phyloP scores from a whole-genome alignment of 2,329 filamentous ascomycete genomes.

The Neopestalotiopsis rosae region DNA sequence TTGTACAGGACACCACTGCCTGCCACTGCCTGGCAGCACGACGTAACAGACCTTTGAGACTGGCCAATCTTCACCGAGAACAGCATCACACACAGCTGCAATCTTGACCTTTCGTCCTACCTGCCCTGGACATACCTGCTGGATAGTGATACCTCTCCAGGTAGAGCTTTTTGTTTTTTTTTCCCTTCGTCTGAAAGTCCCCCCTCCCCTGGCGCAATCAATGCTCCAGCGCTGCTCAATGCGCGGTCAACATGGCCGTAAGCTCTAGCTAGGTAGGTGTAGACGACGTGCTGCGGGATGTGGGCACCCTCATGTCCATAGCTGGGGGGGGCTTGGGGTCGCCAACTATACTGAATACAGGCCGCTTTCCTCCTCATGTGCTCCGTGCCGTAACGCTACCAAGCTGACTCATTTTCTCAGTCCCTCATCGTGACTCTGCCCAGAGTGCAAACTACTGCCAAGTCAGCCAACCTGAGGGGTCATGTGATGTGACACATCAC shows the following conservation, averaged over 20 bases:
- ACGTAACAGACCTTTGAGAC: slow-evolving; percentile 1
- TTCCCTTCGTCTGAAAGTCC: background rate
- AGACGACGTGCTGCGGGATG: background rate
- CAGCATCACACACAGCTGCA: slow-evolving; percentile 16
- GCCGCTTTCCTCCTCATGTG: background rate
- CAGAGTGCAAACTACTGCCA: background rate
- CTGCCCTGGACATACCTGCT: background rate
- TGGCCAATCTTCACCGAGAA: slow-evolving; percentile 15
- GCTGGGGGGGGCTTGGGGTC: background rate
- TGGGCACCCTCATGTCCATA: background rate
- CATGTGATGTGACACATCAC: slow-evolving; percentile 14
- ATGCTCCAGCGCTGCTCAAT: background rate
- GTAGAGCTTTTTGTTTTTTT: background rate
- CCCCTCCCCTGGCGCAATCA: background rate
- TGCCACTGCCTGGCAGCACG: background rate
- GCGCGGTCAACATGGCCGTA: background rate
- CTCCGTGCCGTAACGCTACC: background rate
- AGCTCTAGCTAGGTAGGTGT: background rate
- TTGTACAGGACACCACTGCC: background rate
- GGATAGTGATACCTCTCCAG: background rate
- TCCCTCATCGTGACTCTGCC: background rate
- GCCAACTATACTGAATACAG: background rate
- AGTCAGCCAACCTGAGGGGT: slow-evolving; percentile 2
- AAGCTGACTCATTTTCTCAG: slow-evolving; percentile 8
- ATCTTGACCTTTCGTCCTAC: slow-evolving; percentile 15